These are phyloP conservation scores for Fagopyrum esculentum DNA, from an alignment of 148 eudicot species.

Conservation along the genomic window DNA sequence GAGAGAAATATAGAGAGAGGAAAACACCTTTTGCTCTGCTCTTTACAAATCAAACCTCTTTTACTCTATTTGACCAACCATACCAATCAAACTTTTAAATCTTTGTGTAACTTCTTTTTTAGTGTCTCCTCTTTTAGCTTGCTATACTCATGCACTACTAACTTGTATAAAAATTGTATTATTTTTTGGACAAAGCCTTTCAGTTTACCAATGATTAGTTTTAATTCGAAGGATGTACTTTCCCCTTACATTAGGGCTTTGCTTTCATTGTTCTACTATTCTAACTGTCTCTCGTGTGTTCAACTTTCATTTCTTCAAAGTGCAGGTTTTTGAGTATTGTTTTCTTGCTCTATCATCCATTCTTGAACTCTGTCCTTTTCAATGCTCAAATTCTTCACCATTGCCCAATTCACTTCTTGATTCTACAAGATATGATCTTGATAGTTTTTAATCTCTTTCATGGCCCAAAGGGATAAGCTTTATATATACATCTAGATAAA, in stretches of 20 bases:
- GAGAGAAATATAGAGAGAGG: conserved; percentile 19
- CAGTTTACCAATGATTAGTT: conserved; percentile 20
- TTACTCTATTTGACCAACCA: background rate
- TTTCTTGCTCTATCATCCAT: conserved; percentile 7
- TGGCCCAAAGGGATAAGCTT: conserved; percentile 3
- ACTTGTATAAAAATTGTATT: background rate
- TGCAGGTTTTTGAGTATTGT: conserved; percentile 12
- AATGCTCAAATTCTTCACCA: conserved; percentile 8
- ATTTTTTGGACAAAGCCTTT: background rate
- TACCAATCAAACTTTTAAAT: background rate
- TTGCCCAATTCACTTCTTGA: conserved; percentile 12
- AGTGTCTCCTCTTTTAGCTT: background rate
- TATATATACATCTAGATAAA: background rate
- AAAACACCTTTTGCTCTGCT: conserved; percentile 33
- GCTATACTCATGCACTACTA: background rate
- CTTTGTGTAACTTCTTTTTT: background rate
- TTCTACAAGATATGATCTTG: conserved; percentile 14
- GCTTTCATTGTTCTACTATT: conserved; percentile 20
- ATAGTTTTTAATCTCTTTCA: conserved; percentile 13
- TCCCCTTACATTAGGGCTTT: conserved; percentile 20
- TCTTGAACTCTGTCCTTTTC: conserved; percentile 23
- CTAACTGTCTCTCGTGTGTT: conserved; percentile 27
- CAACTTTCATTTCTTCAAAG: background rate
- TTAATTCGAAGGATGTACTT: conserved; percentile 19
- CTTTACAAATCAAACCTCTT: conserved; percentile 12